Evolutionary conservation across 495 filamentous ascomycete species (phyloP).

Genomic region (Trichoderma asperelloides): DNA sequence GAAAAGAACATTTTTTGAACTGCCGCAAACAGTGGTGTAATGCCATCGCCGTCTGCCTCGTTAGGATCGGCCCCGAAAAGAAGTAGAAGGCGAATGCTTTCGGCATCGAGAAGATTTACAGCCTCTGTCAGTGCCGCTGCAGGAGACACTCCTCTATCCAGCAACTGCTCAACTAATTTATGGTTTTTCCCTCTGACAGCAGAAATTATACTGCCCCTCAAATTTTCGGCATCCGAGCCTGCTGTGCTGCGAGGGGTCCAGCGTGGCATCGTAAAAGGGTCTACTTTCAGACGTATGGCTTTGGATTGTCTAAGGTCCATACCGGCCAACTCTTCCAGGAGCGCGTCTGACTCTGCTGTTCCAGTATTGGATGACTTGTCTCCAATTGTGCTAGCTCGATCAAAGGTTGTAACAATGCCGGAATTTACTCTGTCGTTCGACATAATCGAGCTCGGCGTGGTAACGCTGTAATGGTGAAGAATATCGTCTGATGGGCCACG

Average conservation of each 20-base stretch:
- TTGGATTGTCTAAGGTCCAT: conserved; percentile 22
- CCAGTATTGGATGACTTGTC: conserved; percentile 12
- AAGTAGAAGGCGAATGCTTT: conserved; percentile 39
- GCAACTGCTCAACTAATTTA: conserved; percentile 39
- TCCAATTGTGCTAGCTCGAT: conserved; percentile 12
- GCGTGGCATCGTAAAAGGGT: conserved; percentile 26
- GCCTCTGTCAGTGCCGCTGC: conserved; percentile 37
- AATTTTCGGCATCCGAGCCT: conserved; percentile 23
- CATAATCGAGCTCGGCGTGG: background rate
- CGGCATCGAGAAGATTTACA: conserved; percentile 33
- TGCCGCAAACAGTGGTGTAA: conserved; percentile 33
- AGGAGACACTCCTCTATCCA: conserved; percentile 41
- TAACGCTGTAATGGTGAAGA: background rate
- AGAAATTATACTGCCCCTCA: conserved; percentile 20
- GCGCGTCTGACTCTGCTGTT: conserved; percentile 21
- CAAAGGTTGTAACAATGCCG: conserved; percentile 12
- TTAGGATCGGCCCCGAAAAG: conserved; percentile 42
- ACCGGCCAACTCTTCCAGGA: conserved; percentile 20
- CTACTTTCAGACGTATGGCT: conserved; percentile 25
- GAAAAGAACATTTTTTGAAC: conserved; percentile 37
- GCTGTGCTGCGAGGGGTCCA: conserved; percentile 29
- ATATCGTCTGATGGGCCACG: conserved; percentile 14
- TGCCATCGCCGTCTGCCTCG: conserved; percentile 27
- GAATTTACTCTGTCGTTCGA: conserved; percentile 11
- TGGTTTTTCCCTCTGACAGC: conserved; percentile 38